Percentiles rank a stretch among this genome's conserved stretches.
phyloP scores from a whole-genome alignment of 441 rosid genomes.

The Syzygium malaccense region DNA sequence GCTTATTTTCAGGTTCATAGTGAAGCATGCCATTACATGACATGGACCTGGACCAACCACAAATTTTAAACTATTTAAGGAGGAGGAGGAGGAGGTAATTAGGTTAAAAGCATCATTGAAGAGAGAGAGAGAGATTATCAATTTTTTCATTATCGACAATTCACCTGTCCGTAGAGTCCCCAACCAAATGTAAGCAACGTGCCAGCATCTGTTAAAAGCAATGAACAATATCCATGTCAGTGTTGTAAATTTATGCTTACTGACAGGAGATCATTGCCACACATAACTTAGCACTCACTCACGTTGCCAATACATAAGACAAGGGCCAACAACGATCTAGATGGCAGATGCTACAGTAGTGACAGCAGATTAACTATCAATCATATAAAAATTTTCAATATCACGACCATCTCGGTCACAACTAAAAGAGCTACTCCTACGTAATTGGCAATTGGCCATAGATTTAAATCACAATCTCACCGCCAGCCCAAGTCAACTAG shows the following conservation, averaged over 20 bases:
- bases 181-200: slow-evolving; percentile 95
- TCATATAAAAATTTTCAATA: not conserved
- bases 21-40: not conserved
- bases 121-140: not conserved
- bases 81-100: not conserved
- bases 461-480: not conserved
- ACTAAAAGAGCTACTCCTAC: not conserved
- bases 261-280: not conserved
- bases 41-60: not conserved
- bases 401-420: not conserved
- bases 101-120: not conserved
- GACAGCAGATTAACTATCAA: not conserved
- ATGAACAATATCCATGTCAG: too few species aligned
- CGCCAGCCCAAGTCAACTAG: not conserved
- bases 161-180: slow-evolving; percentile 99
- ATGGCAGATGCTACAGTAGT: not conserved
- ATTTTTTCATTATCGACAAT: not conserved
- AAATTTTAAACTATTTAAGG: not conserved
- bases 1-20: not conserved
- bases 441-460: not conserved
- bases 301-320: not conserved
- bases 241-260: too few species aligned
- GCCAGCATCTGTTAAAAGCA: slow-evolving; percentile 67
- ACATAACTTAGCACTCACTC: not conserved
- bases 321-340: not conserved